Percentiles rank a stretch among this genome's conserved stretches.
These are phyloP conservation scores for Candida piceae DNA, from an alignment of 805 yeast genomes.

Conservation along the genomic window DNA sequence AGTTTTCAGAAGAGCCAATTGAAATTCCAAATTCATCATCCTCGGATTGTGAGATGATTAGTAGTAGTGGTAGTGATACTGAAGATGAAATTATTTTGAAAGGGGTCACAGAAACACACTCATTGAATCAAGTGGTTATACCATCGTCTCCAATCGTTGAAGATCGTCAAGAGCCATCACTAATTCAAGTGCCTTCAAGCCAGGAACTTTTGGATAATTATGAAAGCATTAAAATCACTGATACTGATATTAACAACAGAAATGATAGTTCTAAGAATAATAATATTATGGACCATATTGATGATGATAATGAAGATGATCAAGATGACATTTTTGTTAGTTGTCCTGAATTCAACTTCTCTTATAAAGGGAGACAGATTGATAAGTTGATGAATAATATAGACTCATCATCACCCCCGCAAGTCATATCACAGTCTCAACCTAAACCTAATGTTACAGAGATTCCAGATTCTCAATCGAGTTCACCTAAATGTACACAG, in stretches of 20 bases:
- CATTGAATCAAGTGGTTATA: background rate
- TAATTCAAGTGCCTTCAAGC: slow-evolving; percentile 9
- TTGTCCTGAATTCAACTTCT: slow-evolving; percentile 11
- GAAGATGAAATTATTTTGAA: background rate
- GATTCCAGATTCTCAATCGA: slow-evolving; percentile 18
- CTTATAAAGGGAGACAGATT: slow-evolving; percentile 11
- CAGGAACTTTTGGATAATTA: slow-evolving; percentile 1
- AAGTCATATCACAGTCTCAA: slow-evolving; percentile 1
- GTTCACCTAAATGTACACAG: background rate
- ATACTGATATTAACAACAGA: background rate
- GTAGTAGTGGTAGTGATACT: background rate
- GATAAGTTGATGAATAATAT: slow-evolving; percentile 2
- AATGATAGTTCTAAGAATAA: background rate
- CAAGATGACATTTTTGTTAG: slow-evolving; percentile 7
- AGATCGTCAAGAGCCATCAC: background rate
- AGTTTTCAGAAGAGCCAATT: background rate
- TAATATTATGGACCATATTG: background rate
- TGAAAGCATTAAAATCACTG: background rate
- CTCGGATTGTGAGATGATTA: background rate
- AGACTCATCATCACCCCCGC: background rate
- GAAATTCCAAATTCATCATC: background rate
- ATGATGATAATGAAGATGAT: slow-evolving; percentile 1
- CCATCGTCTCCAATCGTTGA: background rate
- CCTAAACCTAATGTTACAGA: slow-evolving; percentile 3
- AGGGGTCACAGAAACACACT: background rate